These are phyloP conservation scores for Metarhizium robertsii DNA, from an alignment of 2,329 filamentous ascomycete genomes.

Conservation along the genomic window DNA sequence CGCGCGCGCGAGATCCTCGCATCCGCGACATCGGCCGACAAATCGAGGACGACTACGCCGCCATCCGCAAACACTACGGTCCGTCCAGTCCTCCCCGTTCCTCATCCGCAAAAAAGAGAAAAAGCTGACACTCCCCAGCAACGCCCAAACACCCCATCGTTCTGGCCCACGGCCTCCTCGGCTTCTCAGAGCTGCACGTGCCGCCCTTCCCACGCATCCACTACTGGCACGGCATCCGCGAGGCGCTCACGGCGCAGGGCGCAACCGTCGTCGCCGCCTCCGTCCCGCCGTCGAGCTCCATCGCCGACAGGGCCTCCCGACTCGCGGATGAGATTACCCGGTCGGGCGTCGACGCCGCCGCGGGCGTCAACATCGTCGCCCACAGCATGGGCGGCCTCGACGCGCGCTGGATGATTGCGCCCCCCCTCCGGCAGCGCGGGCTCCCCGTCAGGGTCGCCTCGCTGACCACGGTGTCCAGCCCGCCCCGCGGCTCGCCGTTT, in stretches of 20 bases:
- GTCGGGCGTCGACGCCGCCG: constrained; percentile 15
- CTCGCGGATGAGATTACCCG: constrained; percentile 41
- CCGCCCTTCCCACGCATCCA: constrained; percentile 45
- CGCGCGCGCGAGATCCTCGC: constrained; percentile 4
- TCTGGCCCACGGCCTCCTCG: constrained; percentile 55
- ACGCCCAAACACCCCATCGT: constrained; percentile 54
- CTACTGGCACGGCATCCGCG: constrained; percentile 57
- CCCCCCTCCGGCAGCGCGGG: constrained; percentile 31
- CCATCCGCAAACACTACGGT: constrained; percentile 36
- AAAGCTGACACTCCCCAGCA: constrained; percentile 21
- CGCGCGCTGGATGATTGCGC: constrained; percentile 55
- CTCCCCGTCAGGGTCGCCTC: constrained; percentile 33
- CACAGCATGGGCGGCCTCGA: constrained; percentile 62
- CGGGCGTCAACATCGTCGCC: constrained; percentile 62
- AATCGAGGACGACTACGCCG: constrained; percentile 38
- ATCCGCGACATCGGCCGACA: constrained; percentile 9
- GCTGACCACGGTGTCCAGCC: constrained; percentile 46
- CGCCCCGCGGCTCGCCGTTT: constrained; percentile 45
- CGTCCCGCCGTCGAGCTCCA: constrained; percentile 52
- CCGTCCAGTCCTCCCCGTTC: constrained; percentile 5
- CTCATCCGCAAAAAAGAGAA: neutral
- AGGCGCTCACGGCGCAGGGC: constrained; percentile 44
- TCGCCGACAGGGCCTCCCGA: constrained; percentile 49
- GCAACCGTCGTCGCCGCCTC: constrained; percentile 49
- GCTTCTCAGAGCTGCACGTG: constrained; percentile 49